Evolutionary conservation across 345 rosid genomes (phyloP).

Genomic region (Anacardium occidentale): DNA sequence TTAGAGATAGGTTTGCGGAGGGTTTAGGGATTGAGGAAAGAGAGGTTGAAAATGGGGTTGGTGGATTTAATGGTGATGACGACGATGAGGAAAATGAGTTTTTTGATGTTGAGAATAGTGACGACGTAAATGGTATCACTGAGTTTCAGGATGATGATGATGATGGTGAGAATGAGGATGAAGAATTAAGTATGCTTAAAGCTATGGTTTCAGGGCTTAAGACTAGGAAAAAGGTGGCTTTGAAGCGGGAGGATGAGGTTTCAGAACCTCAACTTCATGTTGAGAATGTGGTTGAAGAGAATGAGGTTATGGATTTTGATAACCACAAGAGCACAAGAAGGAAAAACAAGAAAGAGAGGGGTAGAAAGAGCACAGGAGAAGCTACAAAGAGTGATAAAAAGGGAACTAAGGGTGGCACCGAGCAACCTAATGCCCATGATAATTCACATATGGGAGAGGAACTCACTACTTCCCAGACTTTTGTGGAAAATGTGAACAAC

Average conservation of each 20-base stretch:
- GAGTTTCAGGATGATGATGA: slow-evolving; percentile 19
- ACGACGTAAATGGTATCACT: slow-evolving; percentile 36
- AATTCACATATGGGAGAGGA: slow-evolving; percentile 28
- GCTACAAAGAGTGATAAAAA: slow-evolving; percentile 27
- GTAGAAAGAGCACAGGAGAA: slow-evolving; percentile 35
- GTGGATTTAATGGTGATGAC: slow-evolving; percentile 11
- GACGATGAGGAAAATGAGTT: slow-evolving; percentile 29
- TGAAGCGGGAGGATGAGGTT: slow-evolving; percentile 32
- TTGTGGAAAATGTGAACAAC: slow-evolving; percentile 23
- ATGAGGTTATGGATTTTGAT: slow-evolving; percentile 39
- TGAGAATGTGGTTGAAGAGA: slow-evolving; percentile 41
- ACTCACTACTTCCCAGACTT: slow-evolving; percentile 27
- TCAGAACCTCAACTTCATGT: slow-evolving; percentile 21
- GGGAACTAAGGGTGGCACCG: slow-evolving; percentile 27
- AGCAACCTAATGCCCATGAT: slow-evolving; percentile 30
- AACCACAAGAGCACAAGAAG: slow-evolving; percentile 50
- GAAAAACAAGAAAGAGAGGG: slow-evolving; percentile 50
- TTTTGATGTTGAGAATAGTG: slow-evolving; percentile 25
- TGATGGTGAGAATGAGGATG: slow-evolving; percentile 34
- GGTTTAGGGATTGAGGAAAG: slow-evolving; percentile 37
- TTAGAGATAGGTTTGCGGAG: slow-evolving; percentile 47
- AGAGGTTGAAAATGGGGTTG: slow-evolving; percentile 14
- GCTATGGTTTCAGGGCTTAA: slow-evolving; percentile 61
- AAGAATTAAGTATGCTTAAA: slow-evolving; percentile 60
- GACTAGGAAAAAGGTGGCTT: slow-evolving; percentile 38